Conservation (phyloP, 2,329 filamentous ascomycete genomes). For the Akanthomyces lecanii region DNA sequence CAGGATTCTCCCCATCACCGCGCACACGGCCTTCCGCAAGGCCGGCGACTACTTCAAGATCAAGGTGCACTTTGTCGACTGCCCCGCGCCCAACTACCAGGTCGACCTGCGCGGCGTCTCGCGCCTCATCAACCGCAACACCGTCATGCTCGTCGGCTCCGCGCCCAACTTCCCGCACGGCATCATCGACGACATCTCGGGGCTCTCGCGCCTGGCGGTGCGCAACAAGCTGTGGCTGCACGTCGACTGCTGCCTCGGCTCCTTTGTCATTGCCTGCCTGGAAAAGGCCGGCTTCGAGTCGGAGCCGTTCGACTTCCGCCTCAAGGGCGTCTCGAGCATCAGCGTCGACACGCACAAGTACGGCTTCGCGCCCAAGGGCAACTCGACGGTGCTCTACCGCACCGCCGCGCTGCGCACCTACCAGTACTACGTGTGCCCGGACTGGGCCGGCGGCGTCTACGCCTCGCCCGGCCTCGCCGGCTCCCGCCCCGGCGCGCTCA, state of each 20-base stretch:
- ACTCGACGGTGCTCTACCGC: constrained; percentile 89
- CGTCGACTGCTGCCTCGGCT: constrained; percentile 96
- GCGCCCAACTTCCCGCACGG: constrained; percentile 98
- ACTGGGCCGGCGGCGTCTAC: constrained; percentile 96
- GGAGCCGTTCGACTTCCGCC: constrained; percentile 85
- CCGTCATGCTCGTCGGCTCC: constrained; percentile 85
- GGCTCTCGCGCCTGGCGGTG: constrained; percentile 76
- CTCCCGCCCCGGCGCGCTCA: constrained; percentile 85
- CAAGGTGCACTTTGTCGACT: constrained; percentile 83
- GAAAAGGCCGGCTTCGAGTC: constrained; percentile 90
- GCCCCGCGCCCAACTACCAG: constrained; percentile 80
- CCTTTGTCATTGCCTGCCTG: constrained; percentile 89
- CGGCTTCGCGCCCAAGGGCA: constrained; percentile 96
- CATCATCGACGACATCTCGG: constrained; percentile 91
- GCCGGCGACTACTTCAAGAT: constrained; percentile 95
- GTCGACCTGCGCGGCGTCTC: constrained; percentile 74
- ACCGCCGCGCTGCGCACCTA: constrained; percentile 72
- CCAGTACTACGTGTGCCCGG: constrained; percentile 93
- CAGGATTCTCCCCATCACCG: constrained; percentile 90
- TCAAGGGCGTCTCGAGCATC: constrained; percentile 92
- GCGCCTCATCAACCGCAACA: constrained; percentile 90
- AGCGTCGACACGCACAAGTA: constrained; percentile 98
- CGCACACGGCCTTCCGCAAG: constrained; percentile 94
- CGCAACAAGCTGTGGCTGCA: constrained; percentile 81
- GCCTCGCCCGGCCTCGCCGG: constrained; percentile 89